Evolutionary conservation across 345 rosid genomes (phyloP), one percentile per base, ranked within the genome.

Genomic region (Rhizophora apiculata): DNA sequence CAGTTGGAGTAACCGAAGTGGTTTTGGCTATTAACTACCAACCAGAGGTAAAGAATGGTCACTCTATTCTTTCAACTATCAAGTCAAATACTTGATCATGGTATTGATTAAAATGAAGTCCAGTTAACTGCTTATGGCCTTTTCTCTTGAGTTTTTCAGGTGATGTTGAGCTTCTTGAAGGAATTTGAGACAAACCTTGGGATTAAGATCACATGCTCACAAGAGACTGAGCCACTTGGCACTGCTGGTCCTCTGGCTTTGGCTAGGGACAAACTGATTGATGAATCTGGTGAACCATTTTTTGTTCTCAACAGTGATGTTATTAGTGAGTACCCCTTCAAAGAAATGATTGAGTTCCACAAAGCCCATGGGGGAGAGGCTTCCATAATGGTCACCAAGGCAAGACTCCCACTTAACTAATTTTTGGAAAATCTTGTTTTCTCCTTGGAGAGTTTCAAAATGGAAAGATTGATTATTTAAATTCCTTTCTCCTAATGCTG

Each of bases 301-400:
- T 95, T 95, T 72, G 98, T 95, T 76, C 99, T 95, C 67, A 95
- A 95, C 85, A 95, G 99, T 58, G 99, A 95, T 78, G 99, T 95
- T n/a, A 95, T 95, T 63, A 95, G 97, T 52, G 99, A 95, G 80
- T 95, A 95, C 68, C 97, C 98, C 4, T 83, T 95, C 68, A 75
- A 79, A 69, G 91, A 88, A 72, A 90, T 95, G 89, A 78, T 95
- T 37, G 92, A 78, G 64, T 95, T 95, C 78, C 99, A 95, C 74
- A 88, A 88, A 74, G 61, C 83, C 78, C 99, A 95, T 58, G 97
- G 98, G 52, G 98, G 98, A 55, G 99, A 95, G 79, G 99, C 99
- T 51, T 95, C 99, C 76, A 95, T 95, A 19, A 92, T 95, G 99
- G 99, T 95, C 37, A 95, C 99, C 62, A 92, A 95, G 98, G 99